Base-by-base conservation (phyloP, 768 basidiomycete genomes). In the Pleurotus eryngii region DNA sequence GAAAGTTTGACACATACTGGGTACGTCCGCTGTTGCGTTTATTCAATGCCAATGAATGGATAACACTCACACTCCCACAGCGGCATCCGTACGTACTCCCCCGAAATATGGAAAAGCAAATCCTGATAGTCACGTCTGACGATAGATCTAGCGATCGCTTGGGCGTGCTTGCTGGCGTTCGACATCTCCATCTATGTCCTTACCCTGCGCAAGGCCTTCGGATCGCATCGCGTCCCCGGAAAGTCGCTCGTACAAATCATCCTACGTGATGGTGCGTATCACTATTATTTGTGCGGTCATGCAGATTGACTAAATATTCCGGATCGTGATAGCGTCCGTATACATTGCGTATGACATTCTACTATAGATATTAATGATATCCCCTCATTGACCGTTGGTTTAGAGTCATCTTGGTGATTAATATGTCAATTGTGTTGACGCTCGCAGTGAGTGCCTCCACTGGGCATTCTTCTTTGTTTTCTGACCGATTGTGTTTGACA, bases 401-500 rank as follows among this genome's bases (percentile, higher is more conserved):
- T 22, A 53, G 51, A n/a, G 51, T 54, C 20, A 54, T 54, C 14
- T 54, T 54, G 51, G 51, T 54, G 9, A 39, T 54, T 15, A 54
- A 54, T 11, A 54, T 39, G 5, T 54, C 51, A 0, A 54, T 54
- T 3, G 51, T 54, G 11, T 5, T 54, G 39, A 54, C 51, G 0
- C 51, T 54, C 7, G 39, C 39, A 24, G 51, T 54, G 7, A 0
- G 51, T 26, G 1, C 14, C 15, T 18, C 38, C 17, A 11, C 11
- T 5, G 0, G 20, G 26, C 17, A 2, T 30, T 30, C 30, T 11
- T 11, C 5, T 3, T 9, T 2, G 30, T 7, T 9, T 30, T 30
- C 30, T 35, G 9, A 35, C 30, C 3, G 1, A 1, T 8, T 2
- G 1, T 11, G 9, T 35, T 3, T 6, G 17, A 17, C 20, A 54